phyloP scores from a whole-genome alignment of 2,329 filamentous ascomycete species.

The Trichoderma simmonsii region DNA sequence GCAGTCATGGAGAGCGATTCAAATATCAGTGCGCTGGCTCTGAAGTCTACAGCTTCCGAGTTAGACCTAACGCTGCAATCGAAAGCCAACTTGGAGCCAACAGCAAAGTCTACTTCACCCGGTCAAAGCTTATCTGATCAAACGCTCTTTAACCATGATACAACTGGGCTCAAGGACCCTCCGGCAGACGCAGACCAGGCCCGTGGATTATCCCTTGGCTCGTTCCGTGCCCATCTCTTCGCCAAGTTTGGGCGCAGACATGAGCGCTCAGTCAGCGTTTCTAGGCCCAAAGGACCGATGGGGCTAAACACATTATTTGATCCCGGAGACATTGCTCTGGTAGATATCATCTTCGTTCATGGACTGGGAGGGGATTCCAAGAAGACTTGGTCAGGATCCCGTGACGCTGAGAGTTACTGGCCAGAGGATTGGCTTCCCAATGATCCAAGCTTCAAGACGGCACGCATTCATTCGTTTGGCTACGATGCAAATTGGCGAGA shows the following conservation, averaged over 20 bases:
- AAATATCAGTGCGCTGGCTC: background rate
- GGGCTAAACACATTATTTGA: constrained; percentile 7
- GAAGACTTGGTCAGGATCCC: background rate
- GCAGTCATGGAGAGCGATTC: background rate
- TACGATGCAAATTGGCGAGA: constrained; percentile 5
- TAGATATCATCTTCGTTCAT: constrained; percentile 11
- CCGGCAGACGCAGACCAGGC: background rate
- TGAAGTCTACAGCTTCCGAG: background rate
- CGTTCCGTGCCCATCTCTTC: background rate
- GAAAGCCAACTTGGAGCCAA: background rate
- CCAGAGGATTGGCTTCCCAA: background rate
- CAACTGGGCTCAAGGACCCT: background rate
- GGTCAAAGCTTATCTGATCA: background rate
- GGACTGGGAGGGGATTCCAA: constrained; percentile 3
- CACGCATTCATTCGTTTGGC: background rate
- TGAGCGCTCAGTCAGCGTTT: background rate
- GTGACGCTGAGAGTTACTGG: background rate
- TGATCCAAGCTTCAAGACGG: background rate
- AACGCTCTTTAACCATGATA: background rate
- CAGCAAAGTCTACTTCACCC: background rate
- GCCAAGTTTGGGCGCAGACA: constrained; percentile 13
- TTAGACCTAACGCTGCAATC: background rate
- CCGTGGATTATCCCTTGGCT: background rate
- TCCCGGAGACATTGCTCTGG: background rate
- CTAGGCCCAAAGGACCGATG: constrained; percentile 5